Evolutionary conservation across 2,329 filamentous ascomycete species (phyloP).

Genomic region (Pyricularia sp.): DNA sequence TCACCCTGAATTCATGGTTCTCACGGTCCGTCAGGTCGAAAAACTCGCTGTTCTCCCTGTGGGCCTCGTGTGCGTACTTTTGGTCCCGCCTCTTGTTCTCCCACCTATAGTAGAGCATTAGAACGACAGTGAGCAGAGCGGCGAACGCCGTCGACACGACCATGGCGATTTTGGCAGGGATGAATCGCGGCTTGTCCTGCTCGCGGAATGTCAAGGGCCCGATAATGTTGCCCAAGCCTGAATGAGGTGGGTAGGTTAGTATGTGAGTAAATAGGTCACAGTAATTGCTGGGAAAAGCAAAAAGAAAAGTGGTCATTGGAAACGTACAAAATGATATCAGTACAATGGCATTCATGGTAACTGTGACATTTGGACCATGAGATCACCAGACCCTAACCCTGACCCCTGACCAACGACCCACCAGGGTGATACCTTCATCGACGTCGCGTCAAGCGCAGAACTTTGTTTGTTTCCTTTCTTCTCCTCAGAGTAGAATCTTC

Average conservation of each 20-base stretch:
- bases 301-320: too few relatives aligned
- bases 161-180: constrained; percentile 44
- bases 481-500: too few relatives aligned
- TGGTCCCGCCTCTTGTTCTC: constrained; percentile 30
- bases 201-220: constrained; percentile 46
- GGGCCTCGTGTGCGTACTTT: constrained; percentile 11
- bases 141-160: constrained; percentile 38
- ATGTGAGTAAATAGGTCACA: background rate
- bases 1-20: constrained; percentile 17
- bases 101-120: constrained; percentile 37
- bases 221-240: constrained; percentile 43
- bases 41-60: constrained; percentile 17
- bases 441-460: too few relatives aligned
- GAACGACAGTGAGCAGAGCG: constrained; percentile 29
- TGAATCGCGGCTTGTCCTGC: constrained; percentile 39
- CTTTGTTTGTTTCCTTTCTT: too few relatives aligned
- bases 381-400: too few relatives aligned
- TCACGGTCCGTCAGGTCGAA: constrained; percentile 21
- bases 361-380: too few relatives aligned
- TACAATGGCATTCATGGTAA: constrained; percentile 7
- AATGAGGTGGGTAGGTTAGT: background rate
- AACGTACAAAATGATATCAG: constrained; percentile 2
- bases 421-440: too few relatives aligned
- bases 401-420: too few relatives aligned
- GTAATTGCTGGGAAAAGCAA: too few relatives aligned